These are phyloP conservation scores for Solanum gandarillasii DNA, from an alignment of 257 asterid species.

Conservation along the genomic window DNA sequence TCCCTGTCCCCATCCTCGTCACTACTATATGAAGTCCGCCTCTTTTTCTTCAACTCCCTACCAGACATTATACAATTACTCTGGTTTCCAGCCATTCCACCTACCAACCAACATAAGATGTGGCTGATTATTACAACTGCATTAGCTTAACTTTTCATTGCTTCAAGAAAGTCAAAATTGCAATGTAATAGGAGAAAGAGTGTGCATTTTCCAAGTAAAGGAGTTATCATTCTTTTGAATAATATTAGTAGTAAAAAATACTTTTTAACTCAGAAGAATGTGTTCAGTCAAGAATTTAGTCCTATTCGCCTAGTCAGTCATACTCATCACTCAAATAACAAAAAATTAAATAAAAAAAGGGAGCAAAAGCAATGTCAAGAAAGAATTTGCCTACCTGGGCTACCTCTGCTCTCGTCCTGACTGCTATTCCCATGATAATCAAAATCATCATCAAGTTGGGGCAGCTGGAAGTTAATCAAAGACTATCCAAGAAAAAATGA, in stretches of 20 bases:
- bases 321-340: not conserved
- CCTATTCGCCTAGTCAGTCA: not conserved
- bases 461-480: conserved; percentile 89
- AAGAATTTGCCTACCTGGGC: conserved; percentile 58
- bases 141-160: not conserved
- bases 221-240: not conserved
- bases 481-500: conserved; percentile 47
- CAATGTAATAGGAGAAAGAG: not conserved
- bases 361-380: not conserved
- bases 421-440: conserved; percentile 90
- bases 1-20: conserved; percentile 84
- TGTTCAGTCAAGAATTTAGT: not conserved
- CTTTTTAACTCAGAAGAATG: not conserved
- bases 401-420: conserved; percentile 97
- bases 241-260: not conserved
- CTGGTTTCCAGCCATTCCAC: conserved; percentile 38
- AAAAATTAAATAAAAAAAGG: not conserved
- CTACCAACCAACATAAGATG: conserved; percentile 21
- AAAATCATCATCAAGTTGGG: conserved; percentile 76
- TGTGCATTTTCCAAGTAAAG: not conserved
- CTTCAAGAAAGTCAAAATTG: not conserved
- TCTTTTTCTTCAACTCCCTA: conserved; percentile 63
- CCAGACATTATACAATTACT: conserved; percentile 58
- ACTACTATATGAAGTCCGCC: conserved; percentile 51
- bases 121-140: conserved; percentile 6